A percentile compares a stretch with the other conserved stretches of the same genome.
Evolutionary conservation across 2,329 filamentous ascomycete species (phyloP).

Genomic region (Fusarium sp.): DNA sequence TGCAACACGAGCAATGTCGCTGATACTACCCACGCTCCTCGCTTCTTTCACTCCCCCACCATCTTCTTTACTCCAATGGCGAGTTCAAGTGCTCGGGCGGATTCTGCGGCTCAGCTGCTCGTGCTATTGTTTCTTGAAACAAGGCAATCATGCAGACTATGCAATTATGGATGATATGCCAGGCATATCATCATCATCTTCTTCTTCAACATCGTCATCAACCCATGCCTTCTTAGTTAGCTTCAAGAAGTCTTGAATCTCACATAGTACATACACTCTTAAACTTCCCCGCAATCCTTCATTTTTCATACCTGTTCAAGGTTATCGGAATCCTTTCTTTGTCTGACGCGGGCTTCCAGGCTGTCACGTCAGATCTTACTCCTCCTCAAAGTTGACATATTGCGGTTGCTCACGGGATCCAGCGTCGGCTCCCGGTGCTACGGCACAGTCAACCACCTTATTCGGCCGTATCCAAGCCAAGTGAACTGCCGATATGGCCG

Average conservation of each 20-base stretch:
- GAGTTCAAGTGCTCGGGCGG: slow-evolving; percentile 12
- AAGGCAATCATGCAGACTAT: slow-evolving; percentile 19
- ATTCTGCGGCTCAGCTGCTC: slow-evolving; percentile 28
- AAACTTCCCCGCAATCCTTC: neutral
- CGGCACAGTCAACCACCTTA: slow-evolving; percentile 20
- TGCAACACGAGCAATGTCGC: slow-evolving; percentile 7
- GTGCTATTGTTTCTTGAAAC: slow-evolving; percentile 14
- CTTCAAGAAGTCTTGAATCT: slow-evolving; percentile 32
- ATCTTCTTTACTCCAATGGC: slow-evolving; percentile 28
- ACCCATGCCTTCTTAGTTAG: slow-evolving; percentile 3
- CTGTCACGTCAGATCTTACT: slow-evolving; percentile 13
- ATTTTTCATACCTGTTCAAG: neutral
- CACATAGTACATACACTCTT: neutral
- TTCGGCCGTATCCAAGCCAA: slow-evolving; percentile 13
- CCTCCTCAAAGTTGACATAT: slow-evolving; percentile 7
- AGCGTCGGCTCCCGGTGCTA: slow-evolving; percentile 25
- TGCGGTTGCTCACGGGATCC: slow-evolving; percentile 13
- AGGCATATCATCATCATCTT: slow-evolving; percentile 1
- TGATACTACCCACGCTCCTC: slow-evolving; percentile 18
- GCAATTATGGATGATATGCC: neutral
- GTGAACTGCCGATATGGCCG: neutral
- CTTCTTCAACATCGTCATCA: slow-evolving; percentile 1
- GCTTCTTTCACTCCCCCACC: slow-evolving; percentile 15
- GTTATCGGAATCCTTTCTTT: slow-evolving; percentile 11
- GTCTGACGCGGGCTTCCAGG: slow-evolving; percentile 18